Conservation (phyloP, 164 flowering plant species). For the Dillenia suffruticosa region DNA sequence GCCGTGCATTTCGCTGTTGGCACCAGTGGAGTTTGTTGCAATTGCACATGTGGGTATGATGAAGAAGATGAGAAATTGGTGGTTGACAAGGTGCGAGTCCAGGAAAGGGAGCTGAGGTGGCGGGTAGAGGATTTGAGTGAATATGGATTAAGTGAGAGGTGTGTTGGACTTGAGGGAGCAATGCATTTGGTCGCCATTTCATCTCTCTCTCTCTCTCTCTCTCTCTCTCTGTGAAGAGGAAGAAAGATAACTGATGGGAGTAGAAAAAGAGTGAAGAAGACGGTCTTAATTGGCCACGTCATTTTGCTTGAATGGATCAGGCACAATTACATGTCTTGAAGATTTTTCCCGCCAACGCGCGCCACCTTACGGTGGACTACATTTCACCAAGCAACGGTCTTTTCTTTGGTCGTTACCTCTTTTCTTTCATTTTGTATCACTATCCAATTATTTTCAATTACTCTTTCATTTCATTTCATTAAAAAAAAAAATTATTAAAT, state of each 20-base stretch:
- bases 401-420: no score
- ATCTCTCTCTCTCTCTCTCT: not conserved
- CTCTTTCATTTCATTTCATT: no score
- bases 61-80: not conserved
- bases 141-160: conserved; percentile 17
- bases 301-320: conserved; percentile 11
- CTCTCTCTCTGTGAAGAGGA: not conserved
- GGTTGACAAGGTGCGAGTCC: conserved; percentile 26
- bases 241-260: no score
- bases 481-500: no score
- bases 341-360: no score
- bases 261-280: conserved; percentile 9
- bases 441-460: no score
- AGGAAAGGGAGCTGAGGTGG: conserved; percentile 20
- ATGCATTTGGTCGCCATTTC: conserved; percentile 36
- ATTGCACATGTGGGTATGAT: conserved; percentile 4
- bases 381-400: no score
- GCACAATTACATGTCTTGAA: not conserved
- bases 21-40: conserved; percentile 26
- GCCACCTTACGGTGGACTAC: no score
- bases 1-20: conserved; percentile 41
- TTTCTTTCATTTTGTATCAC: no score
- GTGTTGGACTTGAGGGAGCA: conserved; percentile 20
- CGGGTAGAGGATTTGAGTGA: conserved; percentile 9
- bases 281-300: conserved; percentile 45